These are phyloP conservation scores for Trichoderma sp. DNA, from an alignment of 2,329 filamentous ascomycete species.

Conservation along the genomic window DNA sequence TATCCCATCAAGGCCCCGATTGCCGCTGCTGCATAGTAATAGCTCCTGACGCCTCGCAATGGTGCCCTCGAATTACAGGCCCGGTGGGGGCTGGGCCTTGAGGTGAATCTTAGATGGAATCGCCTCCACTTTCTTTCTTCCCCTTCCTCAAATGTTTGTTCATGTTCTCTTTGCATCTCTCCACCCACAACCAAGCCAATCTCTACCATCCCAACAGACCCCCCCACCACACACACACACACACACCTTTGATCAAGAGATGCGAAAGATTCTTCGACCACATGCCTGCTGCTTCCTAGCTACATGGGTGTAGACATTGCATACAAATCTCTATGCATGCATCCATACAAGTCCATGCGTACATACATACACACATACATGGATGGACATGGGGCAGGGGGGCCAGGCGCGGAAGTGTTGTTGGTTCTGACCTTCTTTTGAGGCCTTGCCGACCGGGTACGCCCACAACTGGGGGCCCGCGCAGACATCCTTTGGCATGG, in stretches of 20 bases:
- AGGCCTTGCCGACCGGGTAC: conserved; percentile 28
- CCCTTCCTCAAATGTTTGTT: conserved; percentile 13
- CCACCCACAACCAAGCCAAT: conserved; percentile 14
- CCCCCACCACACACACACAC: conserved; percentile 20
- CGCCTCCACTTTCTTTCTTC: conserved; percentile 27
- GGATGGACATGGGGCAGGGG: conserved; percentile 29
- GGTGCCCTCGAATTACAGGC: conserved; percentile 20
- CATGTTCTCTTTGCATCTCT: neutral
- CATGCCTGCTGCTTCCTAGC: conserved; percentile 24
- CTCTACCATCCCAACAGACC: conserved; percentile 8
- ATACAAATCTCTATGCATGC: conserved; percentile 1
- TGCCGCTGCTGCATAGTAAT: conserved; percentile 19
- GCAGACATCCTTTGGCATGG: conserved; percentile 39
- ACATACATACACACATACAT: neutral
- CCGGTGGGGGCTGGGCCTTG: conserved; percentile 25
- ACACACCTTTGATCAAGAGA: conserved; percentile 18
- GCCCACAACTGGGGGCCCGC: conserved; percentile 20
- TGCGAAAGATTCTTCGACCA: conserved; percentile 27
- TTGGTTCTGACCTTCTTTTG: conserved; percentile 25
- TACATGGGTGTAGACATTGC: conserved; percentile 27
- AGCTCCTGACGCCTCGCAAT: conserved; percentile 20
- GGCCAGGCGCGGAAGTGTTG: conserved; percentile 28
- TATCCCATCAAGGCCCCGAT: conserved; percentile 15
- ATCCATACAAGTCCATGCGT: neutral
- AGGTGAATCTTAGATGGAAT: conserved; percentile 26